Base-by-base conservation (phyloP, 345 rosid genomes). In the Aquilaria malaccensis region DNA sequence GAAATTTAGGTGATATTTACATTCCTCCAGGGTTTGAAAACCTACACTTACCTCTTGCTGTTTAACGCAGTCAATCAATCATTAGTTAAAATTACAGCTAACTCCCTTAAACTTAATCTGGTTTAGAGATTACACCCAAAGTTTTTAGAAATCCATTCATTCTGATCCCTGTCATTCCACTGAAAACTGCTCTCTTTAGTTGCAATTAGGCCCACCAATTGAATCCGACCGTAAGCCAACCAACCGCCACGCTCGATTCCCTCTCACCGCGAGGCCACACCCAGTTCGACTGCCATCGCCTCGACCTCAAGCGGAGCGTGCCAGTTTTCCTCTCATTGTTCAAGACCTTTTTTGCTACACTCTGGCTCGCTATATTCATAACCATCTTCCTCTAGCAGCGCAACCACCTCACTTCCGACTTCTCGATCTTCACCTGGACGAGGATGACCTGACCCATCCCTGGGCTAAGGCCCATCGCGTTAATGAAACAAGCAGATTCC, bases 371-470 rank as follows among this genome's bases (percentile, higher is more conserved):
- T n/a, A 97, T 89, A 48, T 86, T 94, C 67, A 81, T 58, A 22
- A 85, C 93, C 15, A 80, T 94, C 22, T 85, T 88, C 67, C 13
- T 88, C 4, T 94, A 97, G 99, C 95, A 94, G 73, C 78, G 86
- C 30, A 70, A 75, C 52, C 56, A 68, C 14, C 79, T 77, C 13
- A 81, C 80, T 9, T 78, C 67, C 1, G 80, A 84, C 11, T 71
- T 81, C 46, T 53, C 75, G 9, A 55, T 76, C 7, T 76, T 94
- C 57, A 69, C 79, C 13, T 65, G 81, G 65, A 60, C 62, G 55
- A 64, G 62, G 46, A 68, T 77, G 13, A 58, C 48, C 37, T 63
- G 76, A 75, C 79, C 74, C 60, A 52, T 79, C 60, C 89, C 97
- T 12, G 72, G 56, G n/a, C 15, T 81, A 65, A 75, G 99, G 30